phyloP scores from a whole-genome alignment of 768 basidiomycete species.

The Podaxis mareebaensis region DNA sequence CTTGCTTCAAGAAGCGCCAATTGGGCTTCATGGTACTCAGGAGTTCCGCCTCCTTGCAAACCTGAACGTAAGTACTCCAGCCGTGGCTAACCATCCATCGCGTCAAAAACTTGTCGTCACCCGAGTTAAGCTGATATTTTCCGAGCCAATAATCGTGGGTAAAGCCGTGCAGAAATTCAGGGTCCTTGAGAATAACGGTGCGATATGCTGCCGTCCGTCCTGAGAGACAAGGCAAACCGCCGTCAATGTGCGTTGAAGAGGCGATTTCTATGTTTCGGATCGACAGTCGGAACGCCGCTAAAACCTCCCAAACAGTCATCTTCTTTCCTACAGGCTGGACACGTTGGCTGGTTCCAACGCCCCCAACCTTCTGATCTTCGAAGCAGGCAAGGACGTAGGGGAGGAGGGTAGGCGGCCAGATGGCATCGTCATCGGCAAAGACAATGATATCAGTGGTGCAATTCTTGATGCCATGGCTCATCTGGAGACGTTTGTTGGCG shows the following conservation, averaged over 20 bases:
- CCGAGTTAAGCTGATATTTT: slow-evolving; percentile 93
- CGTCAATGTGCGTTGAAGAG: slow-evolving; percentile 89
- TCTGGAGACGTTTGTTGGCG: slow-evolving; percentile 92
- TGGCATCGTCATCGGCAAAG: slow-evolving; percentile 94
- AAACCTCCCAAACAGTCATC: slow-evolving; percentile 95
- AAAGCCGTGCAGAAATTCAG: slow-evolving; percentile 90
- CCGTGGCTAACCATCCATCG: slow-evolving; percentile 96
- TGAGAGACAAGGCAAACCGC: slow-evolving; percentile 88
- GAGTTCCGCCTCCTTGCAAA: slow-evolving; percentile 82
- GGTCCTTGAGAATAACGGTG: slow-evolving; percentile 93
- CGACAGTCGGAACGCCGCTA: slow-evolving; percentile 89
- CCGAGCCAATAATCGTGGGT: slow-evolving; percentile 93
- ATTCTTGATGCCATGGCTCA: slow-evolving; percentile 91
- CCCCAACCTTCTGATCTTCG: slow-evolving; percentile 92
- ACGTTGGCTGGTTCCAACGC: slow-evolving; percentile 88
- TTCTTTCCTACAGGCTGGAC: slow-evolving; percentile 75
- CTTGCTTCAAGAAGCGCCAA: slow-evolving; percentile 95
- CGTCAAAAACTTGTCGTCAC: slow-evolving; percentile 93
- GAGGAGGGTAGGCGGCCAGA: slow-evolving; percentile 92
- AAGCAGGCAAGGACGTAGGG: slow-evolving; percentile 89
- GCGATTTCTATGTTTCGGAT: slow-evolving; percentile 95
- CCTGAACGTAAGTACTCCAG: slow-evolving; percentile 93
- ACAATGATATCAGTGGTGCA: slow-evolving; percentile 92
- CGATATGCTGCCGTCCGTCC: slow-evolving; percentile 93
- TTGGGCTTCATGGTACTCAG: slow-evolving; percentile 95